phyloP scores from a whole-genome alignment of 176 grass and related monocot species.

The Oryza glumipatula region DNA sequence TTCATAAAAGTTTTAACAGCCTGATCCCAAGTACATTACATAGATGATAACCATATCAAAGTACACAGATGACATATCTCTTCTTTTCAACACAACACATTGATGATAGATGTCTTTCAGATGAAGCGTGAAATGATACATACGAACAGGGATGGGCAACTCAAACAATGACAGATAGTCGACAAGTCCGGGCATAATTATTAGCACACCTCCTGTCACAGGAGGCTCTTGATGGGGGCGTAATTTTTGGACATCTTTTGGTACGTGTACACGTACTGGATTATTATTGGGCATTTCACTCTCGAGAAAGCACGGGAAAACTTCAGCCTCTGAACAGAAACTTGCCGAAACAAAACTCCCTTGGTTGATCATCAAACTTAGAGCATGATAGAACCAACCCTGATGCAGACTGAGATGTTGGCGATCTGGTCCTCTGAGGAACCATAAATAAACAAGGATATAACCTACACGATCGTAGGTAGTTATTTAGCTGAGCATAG shows the following conservation, averaged over 20 bases:
- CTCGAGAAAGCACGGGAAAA: not conserved
- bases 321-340: constrained; percentile 31
- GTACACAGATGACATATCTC: not conserved
- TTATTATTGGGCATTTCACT: constrained; percentile 41
- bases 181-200: constrained; percentile 26
- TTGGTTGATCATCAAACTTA: constrained; percentile 29
- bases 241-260: not conserved
- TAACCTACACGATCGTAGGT: constrained; percentile 5
- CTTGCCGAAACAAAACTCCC: constrained; percentile 24
- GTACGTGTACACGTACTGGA: constrained; percentile 24
- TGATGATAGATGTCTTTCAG: not conserved
- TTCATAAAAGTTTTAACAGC: not conserved
- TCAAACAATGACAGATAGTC: not conserved
- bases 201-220: constrained; percentile 13
- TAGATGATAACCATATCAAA: not conserved
- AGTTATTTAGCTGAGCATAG: not conserved
- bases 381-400: constrained; percentile 7
- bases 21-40: not conserved
- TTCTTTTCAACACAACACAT: not conserved
- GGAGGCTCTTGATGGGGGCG: not conserved
- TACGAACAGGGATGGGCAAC: constrained; percentile 13
- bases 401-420: not conserved
- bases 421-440: not conserved
- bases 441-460: not conserved
- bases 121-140: constrained; percentile 36